Conservation (phyloP, 345 rosid genomes). For the Eutrema heterophyllum region DNA sequence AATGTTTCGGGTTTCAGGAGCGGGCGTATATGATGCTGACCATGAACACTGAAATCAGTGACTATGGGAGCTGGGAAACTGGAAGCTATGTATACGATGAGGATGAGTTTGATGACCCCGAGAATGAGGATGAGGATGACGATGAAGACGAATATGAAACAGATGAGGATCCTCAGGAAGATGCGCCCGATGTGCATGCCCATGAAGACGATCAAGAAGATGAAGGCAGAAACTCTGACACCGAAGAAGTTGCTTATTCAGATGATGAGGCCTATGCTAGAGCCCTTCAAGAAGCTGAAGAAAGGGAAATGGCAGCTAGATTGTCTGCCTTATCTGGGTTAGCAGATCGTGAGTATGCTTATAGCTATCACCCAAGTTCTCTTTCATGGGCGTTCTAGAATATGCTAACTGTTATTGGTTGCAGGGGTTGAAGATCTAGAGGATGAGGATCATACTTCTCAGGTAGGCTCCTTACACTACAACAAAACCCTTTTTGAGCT, state of each 20-base stretch:
- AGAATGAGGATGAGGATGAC: slow-evolving; percentile 51
- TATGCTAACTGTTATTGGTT: slow-evolving; percentile 25
- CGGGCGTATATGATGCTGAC: slow-evolving; percentile 89
- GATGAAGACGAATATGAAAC: slow-evolving; percentile 36
- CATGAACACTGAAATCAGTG: slow-evolving; percentile 58
- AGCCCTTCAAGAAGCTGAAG: slow-evolving; percentile 93
- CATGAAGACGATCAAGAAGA: slow-evolving; percentile 38
- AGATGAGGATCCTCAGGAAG: slow-evolving; percentile 45
- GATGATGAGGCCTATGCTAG: slow-evolving; percentile 92
- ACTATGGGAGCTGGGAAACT: slow-evolving; percentile 83
- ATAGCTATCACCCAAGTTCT: background rate
- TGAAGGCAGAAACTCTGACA: slow-evolving; percentile 34
- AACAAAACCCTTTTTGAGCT: background rate
- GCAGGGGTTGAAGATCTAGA: slow-evolving; percentile 60
- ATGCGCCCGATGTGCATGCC: slow-evolving; percentile 57
- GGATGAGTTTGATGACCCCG: slow-evolving; percentile 62
- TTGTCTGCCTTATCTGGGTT: slow-evolving; percentile 72
- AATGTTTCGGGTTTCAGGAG: slow-evolving; percentile 44
- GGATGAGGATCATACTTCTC: slow-evolving; percentile 50
- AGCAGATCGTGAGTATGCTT: slow-evolving; percentile 44
- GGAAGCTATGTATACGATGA: slow-evolving; percentile 60
- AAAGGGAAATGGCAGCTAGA: slow-evolving; percentile 77
- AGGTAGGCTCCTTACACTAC: slow-evolving; percentile 42
- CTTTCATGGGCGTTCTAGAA: background rate
- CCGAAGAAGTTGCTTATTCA: slow-evolving; percentile 48